These are phyloP conservation scores for Fusarium sp. DNA, from an alignment of 2,329 filamentous ascomycete genomes.

Conservation along the genomic window DNA sequence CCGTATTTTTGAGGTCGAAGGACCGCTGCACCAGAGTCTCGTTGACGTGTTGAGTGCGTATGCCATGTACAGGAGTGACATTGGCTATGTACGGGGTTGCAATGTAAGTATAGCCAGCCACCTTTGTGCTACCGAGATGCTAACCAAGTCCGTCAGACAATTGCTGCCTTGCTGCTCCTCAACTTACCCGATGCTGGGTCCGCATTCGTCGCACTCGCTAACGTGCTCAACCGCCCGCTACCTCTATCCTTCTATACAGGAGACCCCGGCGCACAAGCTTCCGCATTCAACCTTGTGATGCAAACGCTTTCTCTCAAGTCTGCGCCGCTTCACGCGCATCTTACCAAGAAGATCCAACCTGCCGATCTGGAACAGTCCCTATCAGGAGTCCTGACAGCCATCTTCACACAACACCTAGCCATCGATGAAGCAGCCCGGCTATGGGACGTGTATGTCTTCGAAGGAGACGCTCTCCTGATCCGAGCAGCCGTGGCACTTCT, in stretches of 20 bases:
- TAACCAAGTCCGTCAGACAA: constrained; percentile 63
- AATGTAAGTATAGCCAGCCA: constrained; percentile 69
- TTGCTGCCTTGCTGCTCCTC: constrained; percentile 79
- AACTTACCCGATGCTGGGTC: constrained; percentile 74
- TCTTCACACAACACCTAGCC: constrained; percentile 74
- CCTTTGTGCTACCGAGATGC: constrained; percentile 18
- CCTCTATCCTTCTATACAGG: constrained; percentile 81
- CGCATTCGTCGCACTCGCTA: constrained; percentile 79
- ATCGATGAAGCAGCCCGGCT: constrained; percentile 79
- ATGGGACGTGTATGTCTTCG: constrained; percentile 87
- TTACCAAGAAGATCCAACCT: constrained; percentile 64
- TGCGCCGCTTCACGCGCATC: constrained; percentile 72
- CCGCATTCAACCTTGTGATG: constrained; percentile 77
- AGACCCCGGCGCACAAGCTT: constrained; percentile 76
- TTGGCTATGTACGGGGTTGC: constrained; percentile 81
- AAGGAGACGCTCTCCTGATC: constrained; percentile 80
- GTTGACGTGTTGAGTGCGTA: constrained; percentile 83
- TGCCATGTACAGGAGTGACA: constrained; percentile 84
- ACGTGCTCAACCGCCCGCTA: constrained; percentile 81
- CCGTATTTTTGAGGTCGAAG: constrained; percentile 76
- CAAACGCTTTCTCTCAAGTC: constrained; percentile 76
- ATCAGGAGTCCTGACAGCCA: constrained; percentile 69
- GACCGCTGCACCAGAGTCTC: constrained; percentile 75
- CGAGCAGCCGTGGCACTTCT: constrained; percentile 78
- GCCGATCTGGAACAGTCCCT: constrained; percentile 68